Evolutionary conservation across 2,329 filamentous ascomycete genomes (phyloP), one percentile per base, ranked within the genome.

Genomic region (Fusarium sp.): DNA sequence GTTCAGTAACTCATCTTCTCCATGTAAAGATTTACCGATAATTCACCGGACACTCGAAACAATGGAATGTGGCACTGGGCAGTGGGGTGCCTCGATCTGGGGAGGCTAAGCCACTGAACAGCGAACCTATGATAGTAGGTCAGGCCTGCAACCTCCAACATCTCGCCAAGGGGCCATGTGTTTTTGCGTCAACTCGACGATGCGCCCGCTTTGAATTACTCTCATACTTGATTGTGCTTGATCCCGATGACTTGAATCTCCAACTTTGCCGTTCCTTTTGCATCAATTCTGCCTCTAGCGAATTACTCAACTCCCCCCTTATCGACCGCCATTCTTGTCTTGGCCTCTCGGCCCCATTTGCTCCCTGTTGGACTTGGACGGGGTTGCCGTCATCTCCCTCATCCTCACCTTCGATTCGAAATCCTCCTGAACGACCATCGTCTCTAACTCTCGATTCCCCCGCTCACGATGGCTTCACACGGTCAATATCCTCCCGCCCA

Each of bases 391-490:
- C 63, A 66, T 58, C 59, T 70, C 62, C 58, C 35, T 40, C 24
- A 55, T 37, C 54, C 32, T 43, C 24, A 55, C 39, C 52, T 44
- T 59, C 49, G 47, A 67, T 39, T 57, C 53, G 44, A 61, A 45
- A 60, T 64, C 62, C 53, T 67, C 35, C 54, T 44, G 37, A 52
- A 51, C 57, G 32, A 55, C 44, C 56, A 56, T 67, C 47, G 24
- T 59, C 33, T 32, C 26, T 44, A 39, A 37, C 15, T 28, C n/a
- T 47, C 50, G 40, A 50, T 48, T 43, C 22, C 39, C 30, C 20
- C 45, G 24, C 13, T 54, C 62, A 61, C 67, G 32, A 80, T 80
- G 79, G 75, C 79, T 67, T 80, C 79, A 15, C 71, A 79, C 71
- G 75, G 76, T n/a, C 75, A 78, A 11, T 77, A 79, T 32, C 70